Base-by-base conservation (phyloP, 2,329 filamentous ascomycete species). In the Fusarium nematophilum region DNA sequence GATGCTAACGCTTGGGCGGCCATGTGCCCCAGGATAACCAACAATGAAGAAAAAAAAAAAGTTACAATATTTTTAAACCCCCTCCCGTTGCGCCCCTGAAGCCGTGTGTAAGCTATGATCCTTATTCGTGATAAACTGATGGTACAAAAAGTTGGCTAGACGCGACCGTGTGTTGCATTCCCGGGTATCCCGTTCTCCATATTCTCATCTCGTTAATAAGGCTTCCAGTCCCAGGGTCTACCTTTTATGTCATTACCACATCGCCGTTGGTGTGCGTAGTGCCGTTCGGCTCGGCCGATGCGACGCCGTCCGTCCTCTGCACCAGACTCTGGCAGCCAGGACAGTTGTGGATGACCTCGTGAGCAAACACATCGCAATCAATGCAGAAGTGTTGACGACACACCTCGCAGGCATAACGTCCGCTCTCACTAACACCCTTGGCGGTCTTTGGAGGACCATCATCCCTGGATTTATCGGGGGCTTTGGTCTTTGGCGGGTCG, bases 341-440 rank as follows among this genome's bases (percentile, higher is more conserved):
- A 70, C 95, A 99, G 75, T 98, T 98, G 73, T 99, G 94, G 45
- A 97, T 85, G 10, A 96, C 87, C 77, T 97, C 93, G 73, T 99
- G 95, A 18, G 92, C 90, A 77, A 95, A 97, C 18, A 97, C 87
- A 74, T 99, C 95, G 74, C 95, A 99, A 74, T 99, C 95, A 64
- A 99, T 96, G 80, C 95, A 99, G 73, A 98, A 99, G 76, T 98
- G 94, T 56, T 91, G 88, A 3, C 84, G 78, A 75, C 95, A 99
- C n/a, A 89, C 88, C 65, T 90, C 86, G 73, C 95, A 99, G 55
- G 91, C 91, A 73, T 99, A 99, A 45, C 95, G 81, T 40, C 90
- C 88, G 71, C 90, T 95, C 78, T 96, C 92, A 73, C 91, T 94
- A 36, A 93, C 89, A 1, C 90, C 88, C 69, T 87, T 90, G 14